These are phyloP conservation scores for Amoeboaphelidium occidentale DNA, from an alignment of 371 early-diverging fungal genomes.

Conservation along the genomic window DNA sequence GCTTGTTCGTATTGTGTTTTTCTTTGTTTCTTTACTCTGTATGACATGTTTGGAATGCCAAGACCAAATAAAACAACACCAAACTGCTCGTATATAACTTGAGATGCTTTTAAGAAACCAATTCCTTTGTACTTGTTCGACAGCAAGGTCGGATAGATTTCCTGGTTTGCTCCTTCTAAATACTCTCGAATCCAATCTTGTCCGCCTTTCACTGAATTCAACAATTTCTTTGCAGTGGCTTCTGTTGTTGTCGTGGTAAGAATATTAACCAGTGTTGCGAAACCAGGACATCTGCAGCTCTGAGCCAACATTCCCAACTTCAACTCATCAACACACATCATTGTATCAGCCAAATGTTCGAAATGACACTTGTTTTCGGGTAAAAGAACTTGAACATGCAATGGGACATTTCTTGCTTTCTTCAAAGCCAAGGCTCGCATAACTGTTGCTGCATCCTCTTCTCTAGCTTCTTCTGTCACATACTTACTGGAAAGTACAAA, in stretches of 20 bases:
- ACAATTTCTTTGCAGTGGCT: slow-evolving; percentile 13
- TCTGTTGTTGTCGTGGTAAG: slow-evolving; percentile 32
- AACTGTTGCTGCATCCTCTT: slow-evolving; percentile 28
- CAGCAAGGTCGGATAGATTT: slow-evolving; percentile 28
- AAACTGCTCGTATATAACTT: slow-evolving; percentile 20
- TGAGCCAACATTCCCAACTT: slow-evolving; percentile 37
- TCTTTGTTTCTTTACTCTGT: slow-evolving; percentile 1
- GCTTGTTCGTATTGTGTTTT: neutral
- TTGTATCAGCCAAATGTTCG: slow-evolving; percentile 27
- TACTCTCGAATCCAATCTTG: slow-evolving; percentile 28
- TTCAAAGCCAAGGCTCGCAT: slow-evolving; percentile 38
- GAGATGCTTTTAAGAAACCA: slow-evolving; percentile 20
- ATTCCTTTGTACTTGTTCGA: slow-evolving; percentile 18
- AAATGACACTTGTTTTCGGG: slow-evolving; percentile 39
- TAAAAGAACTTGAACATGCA: slow-evolving; percentile 30
- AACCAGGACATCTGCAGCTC: slow-evolving; percentile 33
- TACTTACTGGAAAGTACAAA: slow-evolving; percentile 24
- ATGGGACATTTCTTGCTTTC: slow-evolving; percentile 19
- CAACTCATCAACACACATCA: slow-evolving; percentile 40
- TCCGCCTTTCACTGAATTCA: slow-evolving; percentile 5
- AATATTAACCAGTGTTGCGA: slow-evolving; percentile 25
- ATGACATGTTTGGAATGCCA: slow-evolving; percentile 7
- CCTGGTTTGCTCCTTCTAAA: slow-evolving; percentile 25
- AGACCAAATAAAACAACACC: slow-evolving; percentile 29
- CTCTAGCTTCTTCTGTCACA: slow-evolving; percentile 14